These are phyloP conservation scores for Neopestalotiopsis sp. DNA, from an alignment of 2,329 filamentous ascomycete species.

Conservation along the genomic window DNA sequence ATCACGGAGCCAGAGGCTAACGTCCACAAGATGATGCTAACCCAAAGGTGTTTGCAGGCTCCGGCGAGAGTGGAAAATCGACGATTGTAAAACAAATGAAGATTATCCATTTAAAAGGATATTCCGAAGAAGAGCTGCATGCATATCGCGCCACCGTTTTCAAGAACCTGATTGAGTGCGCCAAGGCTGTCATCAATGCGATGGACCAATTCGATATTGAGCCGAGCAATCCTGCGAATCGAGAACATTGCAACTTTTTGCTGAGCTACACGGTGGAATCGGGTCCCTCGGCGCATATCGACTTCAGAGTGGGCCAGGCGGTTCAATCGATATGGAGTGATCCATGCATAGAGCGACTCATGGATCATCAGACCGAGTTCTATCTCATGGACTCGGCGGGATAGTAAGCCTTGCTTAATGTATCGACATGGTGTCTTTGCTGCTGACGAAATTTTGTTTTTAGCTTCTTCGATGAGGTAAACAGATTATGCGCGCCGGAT, in stretches of 20 bases:
- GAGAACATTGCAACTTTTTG: slow-evolving; percentile 78
- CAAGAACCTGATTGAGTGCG: slow-evolving; percentile 97
- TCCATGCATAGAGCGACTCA: slow-evolving; percentile 77
- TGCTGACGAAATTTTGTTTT: slow-evolving; percentile 13
- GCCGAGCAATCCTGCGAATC: slow-evolving; percentile 73
- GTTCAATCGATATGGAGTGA: slow-evolving; percentile 91
- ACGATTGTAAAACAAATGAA: slow-evolving; percentile 99
- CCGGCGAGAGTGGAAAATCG: slow-evolving; percentile 97
- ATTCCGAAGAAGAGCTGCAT: slow-evolving; percentile 90
- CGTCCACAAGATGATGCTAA: slow-evolving; percentile 20
- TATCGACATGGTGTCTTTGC: neutral
- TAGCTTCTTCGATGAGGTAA: slow-evolving; percentile 95
- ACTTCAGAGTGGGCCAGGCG: slow-evolving; percentile 80
- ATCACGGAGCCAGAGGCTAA: slow-evolving; percentile 15
- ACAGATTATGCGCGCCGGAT: slow-evolving; percentile 80
- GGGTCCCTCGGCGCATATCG: slow-evolving; percentile 84
- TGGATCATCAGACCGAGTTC: slow-evolving; percentile 96
- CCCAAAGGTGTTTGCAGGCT: slow-evolving; percentile 63
- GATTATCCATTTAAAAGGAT: slow-evolving; percentile 98
- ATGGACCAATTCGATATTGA: slow-evolving; percentile 92
- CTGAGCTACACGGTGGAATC: slow-evolving; percentile 89
- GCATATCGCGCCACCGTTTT: slow-evolving; percentile 96
- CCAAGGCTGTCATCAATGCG: slow-evolving; percentile 88
- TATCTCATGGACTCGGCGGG: slow-evolving; percentile 99
- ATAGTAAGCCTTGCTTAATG: slow-evolving; percentile 67